These are phyloP conservation scores for Neohortaea acidophila DNA, from an alignment of 495 filamentous ascomycete genomes.

Conservation along the genomic window DNA sequence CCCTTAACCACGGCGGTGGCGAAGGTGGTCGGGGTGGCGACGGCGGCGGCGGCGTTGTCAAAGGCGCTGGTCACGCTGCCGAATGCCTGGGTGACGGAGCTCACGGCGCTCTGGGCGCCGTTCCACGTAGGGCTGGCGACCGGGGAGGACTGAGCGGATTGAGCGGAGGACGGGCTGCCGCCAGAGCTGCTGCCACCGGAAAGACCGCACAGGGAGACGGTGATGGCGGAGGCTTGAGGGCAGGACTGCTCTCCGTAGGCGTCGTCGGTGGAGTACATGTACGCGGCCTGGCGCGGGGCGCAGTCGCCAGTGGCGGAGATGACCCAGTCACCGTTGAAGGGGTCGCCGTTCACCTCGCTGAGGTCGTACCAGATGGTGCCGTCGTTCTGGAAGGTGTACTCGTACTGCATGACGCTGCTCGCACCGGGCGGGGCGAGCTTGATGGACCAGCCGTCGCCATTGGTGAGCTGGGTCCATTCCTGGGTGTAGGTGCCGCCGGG, in stretches of 20 bases:
- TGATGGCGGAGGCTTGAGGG: slow-evolving; percentile 14
- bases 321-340: slow-evolving; percentile 19
- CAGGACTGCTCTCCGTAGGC: slow-evolving; percentile 22
- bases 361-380: slow-evolving; percentile 22
- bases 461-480: slow-evolving; percentile 18
- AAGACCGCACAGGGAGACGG: slow-evolving; percentile 20
- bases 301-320: slow-evolving; percentile 13
- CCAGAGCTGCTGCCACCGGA: slow-evolving; percentile 6
- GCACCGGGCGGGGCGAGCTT: slow-evolving; percentile 14
- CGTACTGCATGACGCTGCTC: slow-evolving; percentile 19
- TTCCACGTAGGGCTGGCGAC: background rate
- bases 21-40: slow-evolving; percentile 8
- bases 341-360: slow-evolving; percentile 20
- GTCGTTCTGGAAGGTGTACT: slow-evolving; percentile 20
- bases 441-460: slow-evolving; percentile 19
- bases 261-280: slow-evolving; percentile 21
- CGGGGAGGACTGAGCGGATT: background rate
- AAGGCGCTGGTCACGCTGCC: slow-evolving; percentile 1
- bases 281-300: slow-evolving; percentile 16
- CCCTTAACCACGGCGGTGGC: slow-evolving; percentile 6
- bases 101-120: background rate
- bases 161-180: background rate
- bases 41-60: slow-evolving; percentile 2
- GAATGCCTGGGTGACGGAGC: background rate
- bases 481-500: slow-evolving; percentile 10